Percentiles rank a stretch among this genome's conserved stretches.
phyloP scores from a whole-genome alignment of 345 rosid genomes.

The Aethionema arabicum region DNA sequence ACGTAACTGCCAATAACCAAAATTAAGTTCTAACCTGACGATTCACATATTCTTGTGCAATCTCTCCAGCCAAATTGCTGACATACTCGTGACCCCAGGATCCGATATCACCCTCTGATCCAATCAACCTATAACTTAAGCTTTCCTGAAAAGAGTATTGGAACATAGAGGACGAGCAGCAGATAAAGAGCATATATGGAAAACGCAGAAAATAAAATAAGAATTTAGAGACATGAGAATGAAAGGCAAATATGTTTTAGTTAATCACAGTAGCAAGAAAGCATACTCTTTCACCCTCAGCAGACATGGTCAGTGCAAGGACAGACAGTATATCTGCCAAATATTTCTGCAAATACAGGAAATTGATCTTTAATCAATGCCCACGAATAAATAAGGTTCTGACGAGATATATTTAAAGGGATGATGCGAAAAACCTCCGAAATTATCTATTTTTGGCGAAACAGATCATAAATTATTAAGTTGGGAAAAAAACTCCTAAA shows the following conservation, averaged over 20 bases:
- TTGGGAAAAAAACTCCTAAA: too few species aligned
- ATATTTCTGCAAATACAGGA: slow-evolving; percentile 60
- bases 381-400: neutral
- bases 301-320: slow-evolving; percentile 94
- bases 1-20: slow-evolving; percentile 19
- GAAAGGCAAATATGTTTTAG: slow-evolving; percentile 7
- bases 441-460: too few species aligned
- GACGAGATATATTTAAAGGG: neutral
- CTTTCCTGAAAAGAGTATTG: slow-evolving; percentile 64
- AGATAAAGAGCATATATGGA: neutral
- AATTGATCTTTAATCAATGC: slow-evolving; percentile 17
- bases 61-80: slow-evolving; percentile 94
- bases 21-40: slow-evolving; percentile 57
- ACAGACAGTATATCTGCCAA: slow-evolving; percentile 91
- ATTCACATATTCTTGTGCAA: slow-evolving; percentile 65
- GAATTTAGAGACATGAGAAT: slow-evolving; percentile 2
- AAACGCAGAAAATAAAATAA: slow-evolving; percentile 7
- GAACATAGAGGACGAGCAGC: slow-evolving; percentile 17
- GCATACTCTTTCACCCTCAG: slow-evolving; percentile 89
- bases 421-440: too few species aligned
- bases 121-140: slow-evolving; percentile 79
- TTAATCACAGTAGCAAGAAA: slow-evolving; percentile 15
- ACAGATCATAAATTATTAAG: too few species aligned
- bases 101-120: slow-evolving; percentile 89
- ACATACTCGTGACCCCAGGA: slow-evolving; percentile 99